Conservation (phyloP, 371 early-diverging fungal genomes). For the Nosema bombycis region DNA sequence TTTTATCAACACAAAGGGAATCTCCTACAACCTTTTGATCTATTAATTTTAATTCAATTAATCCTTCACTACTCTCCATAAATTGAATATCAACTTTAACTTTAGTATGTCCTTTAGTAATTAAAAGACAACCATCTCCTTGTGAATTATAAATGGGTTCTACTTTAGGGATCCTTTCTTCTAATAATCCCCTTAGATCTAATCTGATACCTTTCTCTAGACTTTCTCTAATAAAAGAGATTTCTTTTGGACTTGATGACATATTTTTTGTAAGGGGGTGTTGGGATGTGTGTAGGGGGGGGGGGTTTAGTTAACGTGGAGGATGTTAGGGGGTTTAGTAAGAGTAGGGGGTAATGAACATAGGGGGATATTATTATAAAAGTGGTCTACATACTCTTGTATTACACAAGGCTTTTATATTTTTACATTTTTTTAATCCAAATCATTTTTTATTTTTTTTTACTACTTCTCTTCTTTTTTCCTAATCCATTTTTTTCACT, state of each 20-base stretch:
- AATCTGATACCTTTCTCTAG: slow-evolving; percentile 5
- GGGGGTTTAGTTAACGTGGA: too few relatives aligned
- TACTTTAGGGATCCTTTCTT: background rate
- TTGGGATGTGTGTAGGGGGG: too few relatives aligned
- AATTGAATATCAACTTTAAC: slow-evolving; percentile 24
- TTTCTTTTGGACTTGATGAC: slow-evolving; percentile 12
- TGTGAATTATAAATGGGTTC: slow-evolving; percentile 13
- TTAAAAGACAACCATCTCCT: slow-evolving; percentile 16
- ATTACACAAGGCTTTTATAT: too few relatives aligned
- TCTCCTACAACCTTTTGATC: background rate
- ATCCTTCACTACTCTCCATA: background rate
- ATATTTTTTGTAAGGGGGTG: too few relatives aligned
- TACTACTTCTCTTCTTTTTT: too few relatives aligned
- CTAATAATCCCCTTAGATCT: slow-evolving; percentile 7
- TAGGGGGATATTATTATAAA: too few relatives aligned
- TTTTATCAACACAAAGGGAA: background rate
- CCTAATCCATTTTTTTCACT: too few relatives aligned
- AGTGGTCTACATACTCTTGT: too few relatives aligned
- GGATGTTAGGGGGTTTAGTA: too few relatives aligned
- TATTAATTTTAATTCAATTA: background rate
- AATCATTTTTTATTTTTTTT: too few relatives aligned
- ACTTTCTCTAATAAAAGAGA: slow-evolving; percentile 8
- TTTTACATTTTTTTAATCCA: too few relatives aligned
- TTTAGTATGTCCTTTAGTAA: slow-evolving; percentile 1
- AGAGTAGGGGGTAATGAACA: too few relatives aligned